Percentiles rank a stretch among this genome's conserved stretches.
phyloP scores from a whole-genome alignment of 2,329 filamentous ascomycete species.

The Ophiocordyceps polyrhachis-furcata region DNA sequence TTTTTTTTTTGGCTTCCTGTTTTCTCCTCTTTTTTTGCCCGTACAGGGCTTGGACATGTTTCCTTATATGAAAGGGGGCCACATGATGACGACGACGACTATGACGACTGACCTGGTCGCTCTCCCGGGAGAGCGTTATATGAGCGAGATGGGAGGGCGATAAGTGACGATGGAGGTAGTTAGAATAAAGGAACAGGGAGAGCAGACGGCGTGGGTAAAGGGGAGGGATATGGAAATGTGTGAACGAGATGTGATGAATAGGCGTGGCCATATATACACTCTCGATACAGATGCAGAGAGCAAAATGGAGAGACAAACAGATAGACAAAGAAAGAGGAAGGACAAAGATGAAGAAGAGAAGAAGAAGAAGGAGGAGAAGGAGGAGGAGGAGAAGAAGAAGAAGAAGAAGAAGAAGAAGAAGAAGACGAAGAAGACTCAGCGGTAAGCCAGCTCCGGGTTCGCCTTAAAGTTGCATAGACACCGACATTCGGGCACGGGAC shows the following conservation, averaged over 20 bases:
- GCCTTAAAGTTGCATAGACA: slow-evolving; percentile 44
- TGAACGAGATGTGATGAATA: too few species aligned
- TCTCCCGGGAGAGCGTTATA: neutral
- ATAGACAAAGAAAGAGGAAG: neutral
- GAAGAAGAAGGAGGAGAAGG: too few species aligned
- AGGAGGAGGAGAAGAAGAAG: neutral
- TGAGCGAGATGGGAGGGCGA: neutral
- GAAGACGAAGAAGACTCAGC: neutral
- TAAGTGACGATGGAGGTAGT: neutral
- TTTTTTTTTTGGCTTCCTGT: neutral
- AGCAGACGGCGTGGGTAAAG: neutral
- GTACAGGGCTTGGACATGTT: neutral
- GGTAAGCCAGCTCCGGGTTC: slow-evolving; percentile 39
- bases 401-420: neutral
- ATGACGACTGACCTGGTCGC: neutral
- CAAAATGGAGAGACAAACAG: neutral
- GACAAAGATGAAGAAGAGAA: neutral
- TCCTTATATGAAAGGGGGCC: neutral
- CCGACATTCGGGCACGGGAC: slow-evolving; percentile 48
- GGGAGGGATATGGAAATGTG: too few species aligned
- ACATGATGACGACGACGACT: neutral
- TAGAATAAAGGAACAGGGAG: neutral
- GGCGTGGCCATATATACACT: too few species aligned
- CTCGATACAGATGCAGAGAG: neutral
- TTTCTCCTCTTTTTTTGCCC: neutral